Conservation (phyloP, 768 basidiomycete species). For the Lactifluus volemus region DNA sequence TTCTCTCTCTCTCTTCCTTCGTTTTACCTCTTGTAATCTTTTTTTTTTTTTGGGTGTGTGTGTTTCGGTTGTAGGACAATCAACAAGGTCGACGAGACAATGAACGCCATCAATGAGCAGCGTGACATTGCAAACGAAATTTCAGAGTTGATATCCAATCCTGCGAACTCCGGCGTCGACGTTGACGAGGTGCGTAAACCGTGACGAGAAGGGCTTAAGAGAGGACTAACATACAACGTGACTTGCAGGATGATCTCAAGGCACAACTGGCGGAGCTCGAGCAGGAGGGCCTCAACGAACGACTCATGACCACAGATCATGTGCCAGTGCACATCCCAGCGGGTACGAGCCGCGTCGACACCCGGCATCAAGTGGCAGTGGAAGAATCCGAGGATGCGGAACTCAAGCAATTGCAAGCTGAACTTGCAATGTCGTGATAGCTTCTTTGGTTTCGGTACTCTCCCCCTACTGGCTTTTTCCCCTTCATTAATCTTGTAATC, state of each 20-base stretch:
- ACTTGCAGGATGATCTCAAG: constrained; percentile 60
- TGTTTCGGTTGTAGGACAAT: constrained; percentile 46
- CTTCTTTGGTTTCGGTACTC: not conserved
- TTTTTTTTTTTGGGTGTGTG: not conserved
- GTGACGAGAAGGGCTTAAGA: not conserved
- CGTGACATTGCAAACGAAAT: constrained; percentile 91
- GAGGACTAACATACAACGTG: not conserved
- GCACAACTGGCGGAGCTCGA: constrained; percentile 81
- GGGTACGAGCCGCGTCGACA: constrained; percentile 32
- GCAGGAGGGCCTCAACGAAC: constrained; percentile 78
- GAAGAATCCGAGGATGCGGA: constrained; percentile 92
- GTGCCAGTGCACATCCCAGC: constrained; percentile 81
- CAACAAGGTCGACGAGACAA: constrained; percentile 83
- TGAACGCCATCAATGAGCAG: constrained; percentile 83
- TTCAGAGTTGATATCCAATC: constrained; percentile 76
- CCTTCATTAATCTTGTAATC: constrained; percentile 16
- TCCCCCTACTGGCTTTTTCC: not conserved
- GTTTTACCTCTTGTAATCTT: too few relatives aligned
- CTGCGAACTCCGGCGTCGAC: constrained; percentile 43
- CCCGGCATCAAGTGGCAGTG: constrained; percentile 38
- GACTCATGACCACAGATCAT: constrained; percentile 78
- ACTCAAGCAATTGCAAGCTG: constrained; percentile 82
- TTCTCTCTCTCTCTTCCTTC: too few relatives aligned
- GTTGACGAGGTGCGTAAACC: constrained; percentile 60
- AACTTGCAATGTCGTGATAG: constrained; percentile 58